Conservation (phyloP, 2,329 filamentous ascomycete genomes). For the Pseudocercospora ulei region DNA sequence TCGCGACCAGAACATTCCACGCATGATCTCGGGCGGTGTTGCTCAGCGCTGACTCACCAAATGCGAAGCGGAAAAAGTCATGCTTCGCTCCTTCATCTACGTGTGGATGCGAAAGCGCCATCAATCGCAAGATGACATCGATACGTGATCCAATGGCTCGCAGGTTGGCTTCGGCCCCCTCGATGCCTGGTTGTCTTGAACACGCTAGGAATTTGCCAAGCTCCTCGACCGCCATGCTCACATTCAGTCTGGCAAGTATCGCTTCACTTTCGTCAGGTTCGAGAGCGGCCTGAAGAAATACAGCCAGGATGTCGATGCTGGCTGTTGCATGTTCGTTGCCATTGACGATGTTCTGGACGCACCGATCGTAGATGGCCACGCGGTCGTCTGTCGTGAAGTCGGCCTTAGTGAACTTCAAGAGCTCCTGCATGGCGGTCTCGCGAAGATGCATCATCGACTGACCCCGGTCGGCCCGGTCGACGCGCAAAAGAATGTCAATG, state of each 20-base stretch:
- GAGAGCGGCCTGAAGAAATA: slow-evolving; percentile 18
- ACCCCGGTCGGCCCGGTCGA: slow-evolving; percentile 12
- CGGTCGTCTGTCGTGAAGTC: slow-evolving; percentile 16
- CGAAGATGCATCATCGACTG: slow-evolving; percentile 16
- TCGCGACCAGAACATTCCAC: slow-evolving; percentile 12
- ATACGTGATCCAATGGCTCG: slow-evolving; percentile 33
- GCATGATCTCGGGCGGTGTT: slow-evolving; percentile 19
- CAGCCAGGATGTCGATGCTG: slow-evolving; percentile 22
- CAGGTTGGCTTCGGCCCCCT: not conserved
- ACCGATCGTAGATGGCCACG: slow-evolving; percentile 22
- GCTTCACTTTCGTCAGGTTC: slow-evolving; percentile 16
- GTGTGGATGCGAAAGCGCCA: slow-evolving; percentile 11
- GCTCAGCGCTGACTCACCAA: slow-evolving; percentile 21
- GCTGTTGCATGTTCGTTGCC: slow-evolving; percentile 21
- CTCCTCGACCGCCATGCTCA: slow-evolving; percentile 33
- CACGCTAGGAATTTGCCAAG: slow-evolving; percentile 30
- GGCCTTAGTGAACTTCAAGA: slow-evolving; percentile 18
- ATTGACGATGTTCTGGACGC: slow-evolving; percentile 20
- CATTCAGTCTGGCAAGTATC: slow-evolving; percentile 23
- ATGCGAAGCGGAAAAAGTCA: slow-evolving; percentile 17
- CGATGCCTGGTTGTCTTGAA: slow-evolving; percentile 19
- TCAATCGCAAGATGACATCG: slow-evolving; percentile 49
- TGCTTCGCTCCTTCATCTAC: slow-evolving; percentile 11
- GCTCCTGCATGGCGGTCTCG: slow-evolving; percentile 19
- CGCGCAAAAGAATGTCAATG: slow-evolving; percentile 25